Evolutionary conservation across 169 alveolate genomes (phyloP).

Genomic region (Fabrea salina): DNA sequence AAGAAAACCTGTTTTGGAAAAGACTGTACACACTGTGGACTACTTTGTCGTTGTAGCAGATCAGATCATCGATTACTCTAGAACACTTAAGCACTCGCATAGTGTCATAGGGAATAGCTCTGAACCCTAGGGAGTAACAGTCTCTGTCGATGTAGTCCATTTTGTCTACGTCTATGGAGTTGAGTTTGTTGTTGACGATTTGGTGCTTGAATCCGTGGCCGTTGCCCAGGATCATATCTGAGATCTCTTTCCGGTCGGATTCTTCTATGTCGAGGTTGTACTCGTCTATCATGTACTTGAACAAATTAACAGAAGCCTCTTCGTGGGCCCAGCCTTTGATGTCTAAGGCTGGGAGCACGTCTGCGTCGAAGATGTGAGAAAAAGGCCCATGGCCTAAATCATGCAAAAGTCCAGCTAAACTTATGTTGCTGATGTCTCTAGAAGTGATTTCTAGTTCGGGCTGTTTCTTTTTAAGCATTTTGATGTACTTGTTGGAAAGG

Average conservation of each 20-base stretch:
- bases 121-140: conserved; percentile 26
- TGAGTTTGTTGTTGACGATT: conserved; percentile 85
- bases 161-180: conserved; percentile 89
- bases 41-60: conserved; percentile 62
- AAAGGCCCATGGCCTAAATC: conserved; percentile 94
- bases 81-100: conserved; percentile 51
- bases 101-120: conserved; percentile 39
- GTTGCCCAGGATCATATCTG: conserved; percentile 31
- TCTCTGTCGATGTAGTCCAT: conserved; percentile 91
- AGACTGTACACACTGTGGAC: conserved; percentile 68
- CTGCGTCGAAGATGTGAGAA: conserved; percentile 83
- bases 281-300: conserved; percentile 55
- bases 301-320: conserved; percentile 63
- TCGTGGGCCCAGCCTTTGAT: conserved; percentile 67
- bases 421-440: conserved; percentile 63
- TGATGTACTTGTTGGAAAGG: conserved; percentile 71
- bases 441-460: neutral
- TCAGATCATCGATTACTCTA: conserved; percentile 55
- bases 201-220: conserved; percentile 80
- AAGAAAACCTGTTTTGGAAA: conserved; percentile 69
- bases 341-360: conserved; percentile 34
- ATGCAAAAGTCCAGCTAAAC: conserved; percentile 90
- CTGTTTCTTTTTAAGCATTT: neutral
- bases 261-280: neutral
- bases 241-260: neutral